phyloP scores from a whole-genome alignment of 208 protist genomes.

The Wallacemonas sp. region DNA sequence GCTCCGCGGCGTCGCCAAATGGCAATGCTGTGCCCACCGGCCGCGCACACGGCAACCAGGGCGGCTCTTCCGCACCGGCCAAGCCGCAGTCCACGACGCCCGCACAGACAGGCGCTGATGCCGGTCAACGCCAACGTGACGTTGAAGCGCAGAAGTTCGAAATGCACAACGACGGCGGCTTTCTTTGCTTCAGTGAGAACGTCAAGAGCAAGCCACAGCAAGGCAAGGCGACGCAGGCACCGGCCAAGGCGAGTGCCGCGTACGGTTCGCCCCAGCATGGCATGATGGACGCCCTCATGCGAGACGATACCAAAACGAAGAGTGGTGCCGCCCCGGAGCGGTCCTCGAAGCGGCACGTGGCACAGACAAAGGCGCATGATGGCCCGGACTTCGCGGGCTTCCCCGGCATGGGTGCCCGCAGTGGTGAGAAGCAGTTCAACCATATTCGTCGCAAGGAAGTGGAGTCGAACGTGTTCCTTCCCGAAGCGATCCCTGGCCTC shows the following conservation, averaged over 20 bases:
- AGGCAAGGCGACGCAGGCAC: not conserved
- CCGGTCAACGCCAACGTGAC: conserved; percentile 25
- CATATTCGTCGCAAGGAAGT: conserved; percentile 27
- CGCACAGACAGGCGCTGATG: not conserved
- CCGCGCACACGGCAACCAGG: conserved; percentile 14
- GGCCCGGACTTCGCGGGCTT: conserved; percentile 33
- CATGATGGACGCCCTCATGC: conserved; percentile 33
- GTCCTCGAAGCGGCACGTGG: not conserved
- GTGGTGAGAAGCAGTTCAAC: conserved; percentile 13
- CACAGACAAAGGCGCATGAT: not conserved
- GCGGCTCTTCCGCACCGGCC: conserved; percentile 6
- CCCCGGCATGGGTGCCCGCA: conserved; percentile 39
- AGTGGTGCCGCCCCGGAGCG: conserved; percentile 9
- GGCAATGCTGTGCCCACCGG: conserved; percentile 13
- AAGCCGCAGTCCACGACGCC: not conserved
- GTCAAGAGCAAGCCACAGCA: conserved; percentile 11
- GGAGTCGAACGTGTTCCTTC: conserved; percentile 33
- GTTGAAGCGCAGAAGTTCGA: conserved; percentile 51
- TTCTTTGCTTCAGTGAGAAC: conserved; percentile 73
- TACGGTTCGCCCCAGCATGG: conserved; percentile 17
- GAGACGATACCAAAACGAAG: conserved; percentile 17
- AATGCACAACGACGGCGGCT: conserved; percentile 42
- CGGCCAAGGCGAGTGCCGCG: not conserved
- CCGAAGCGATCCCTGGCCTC: conserved; percentile 10
- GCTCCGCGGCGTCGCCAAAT: conserved; percentile 1